These are phyloP conservation scores for Balamuthia mandrillaris DNA, from an alignment of 208 protist genomes.

Conservation along the genomic window DNA sequence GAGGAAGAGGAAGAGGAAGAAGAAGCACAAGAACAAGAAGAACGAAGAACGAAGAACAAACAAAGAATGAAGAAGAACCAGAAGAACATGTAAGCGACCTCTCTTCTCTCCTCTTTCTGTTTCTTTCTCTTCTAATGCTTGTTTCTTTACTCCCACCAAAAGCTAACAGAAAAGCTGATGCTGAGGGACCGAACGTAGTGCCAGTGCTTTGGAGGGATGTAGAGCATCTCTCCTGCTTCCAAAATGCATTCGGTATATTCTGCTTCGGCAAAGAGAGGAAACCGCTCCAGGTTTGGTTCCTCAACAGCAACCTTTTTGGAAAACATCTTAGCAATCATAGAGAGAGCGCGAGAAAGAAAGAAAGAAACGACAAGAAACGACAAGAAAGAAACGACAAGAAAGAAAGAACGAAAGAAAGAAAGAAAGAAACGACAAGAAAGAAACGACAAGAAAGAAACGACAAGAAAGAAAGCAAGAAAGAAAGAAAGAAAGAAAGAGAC, in stretches of 20 bases:
- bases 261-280: constrained; percentile 33
- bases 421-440: background rate
- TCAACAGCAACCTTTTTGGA: constrained; percentile 38
- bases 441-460: too few species aligned
- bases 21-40: too few species aligned
- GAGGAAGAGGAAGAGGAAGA: too few species aligned
- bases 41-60: too few species aligned
- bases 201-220: constrained; percentile 49
- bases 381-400: background rate
- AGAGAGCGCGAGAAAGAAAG: background rate
- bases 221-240: constrained; percentile 47
- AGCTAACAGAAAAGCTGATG: constrained; percentile 55
- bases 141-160: constrained; percentile 52
- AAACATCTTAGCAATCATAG: background rate
- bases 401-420: background rate
- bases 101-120: too few species aligned
- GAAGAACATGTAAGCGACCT: too few species aligned
- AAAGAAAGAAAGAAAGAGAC: too few species aligned
- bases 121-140: too few species aligned
- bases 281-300: constrained; percentile 14
- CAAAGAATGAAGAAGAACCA: too few species aligned
- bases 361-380: background rate
- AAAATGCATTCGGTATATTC: constrained; percentile 40
- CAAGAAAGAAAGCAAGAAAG: too few species aligned
- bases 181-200: constrained; percentile 52